These are phyloP conservation scores for Hymenoscyphus scutula DNA, from an alignment of 2,329 filamentous ascomycete species.

Conservation along the genomic window DNA sequence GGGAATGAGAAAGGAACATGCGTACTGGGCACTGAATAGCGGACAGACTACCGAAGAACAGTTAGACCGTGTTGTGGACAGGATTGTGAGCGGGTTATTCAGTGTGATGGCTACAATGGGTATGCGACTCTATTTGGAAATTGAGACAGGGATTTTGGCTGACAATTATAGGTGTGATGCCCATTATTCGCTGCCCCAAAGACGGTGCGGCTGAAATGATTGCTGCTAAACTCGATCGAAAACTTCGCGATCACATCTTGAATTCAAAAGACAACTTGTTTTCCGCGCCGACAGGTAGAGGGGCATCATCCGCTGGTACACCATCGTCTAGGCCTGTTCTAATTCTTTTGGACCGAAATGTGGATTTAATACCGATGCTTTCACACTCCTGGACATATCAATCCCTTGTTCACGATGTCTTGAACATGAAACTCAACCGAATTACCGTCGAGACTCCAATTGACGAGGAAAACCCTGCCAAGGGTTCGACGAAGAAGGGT, in stretches of 20 bases:
- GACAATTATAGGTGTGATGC: constrained; percentile 68
- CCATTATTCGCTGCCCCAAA: constrained; percentile 92
- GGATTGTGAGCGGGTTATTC: constrained; percentile 93
- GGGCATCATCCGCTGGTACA: constrained; percentile 55
- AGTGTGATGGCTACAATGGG: constrained; percentile 99
- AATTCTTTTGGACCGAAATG: constrained; percentile 90
- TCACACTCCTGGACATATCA: constrained; percentile 93
- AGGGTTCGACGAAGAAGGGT: constrained; percentile 76
- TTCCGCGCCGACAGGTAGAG: constrained; percentile 57
- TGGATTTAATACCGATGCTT: constrained; percentile 97
- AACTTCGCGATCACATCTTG: constrained; percentile 91
- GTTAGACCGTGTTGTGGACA: constrained; percentile 81
- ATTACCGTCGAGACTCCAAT: constrained; percentile 86
- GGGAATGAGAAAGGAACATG: constrained; percentile 84
- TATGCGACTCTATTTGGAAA: constrained; percentile 39
- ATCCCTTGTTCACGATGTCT: constrained; percentile 75
- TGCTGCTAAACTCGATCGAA: constrained; percentile 88
- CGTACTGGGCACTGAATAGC: constrained; percentile 96
- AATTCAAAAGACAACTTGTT: constrained; percentile 99
- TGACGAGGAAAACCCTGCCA: constrained; percentile 73
- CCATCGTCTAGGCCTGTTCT: constrained; percentile 80
- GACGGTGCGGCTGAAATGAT: constrained; percentile 93
- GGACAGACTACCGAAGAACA: constrained; percentile 86
- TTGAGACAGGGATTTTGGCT: constrained; percentile 22
- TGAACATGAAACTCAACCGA: constrained; percentile 81